Conservation (phyloP, 768 basidiomycete species). For the Termitomyces sp. region DNA sequence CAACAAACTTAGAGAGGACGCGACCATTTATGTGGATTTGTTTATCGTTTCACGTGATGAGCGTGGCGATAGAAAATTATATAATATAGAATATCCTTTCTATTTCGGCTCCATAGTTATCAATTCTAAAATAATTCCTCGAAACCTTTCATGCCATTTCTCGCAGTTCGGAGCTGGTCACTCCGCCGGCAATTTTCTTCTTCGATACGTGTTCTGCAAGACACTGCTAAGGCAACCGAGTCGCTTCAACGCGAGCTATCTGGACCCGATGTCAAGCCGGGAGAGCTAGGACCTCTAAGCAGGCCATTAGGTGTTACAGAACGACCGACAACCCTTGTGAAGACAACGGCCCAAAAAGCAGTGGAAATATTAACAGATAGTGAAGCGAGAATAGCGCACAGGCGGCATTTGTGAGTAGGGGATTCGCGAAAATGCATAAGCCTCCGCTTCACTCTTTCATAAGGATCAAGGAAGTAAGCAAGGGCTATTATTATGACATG, state of each 20-base stretch:
- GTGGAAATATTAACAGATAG: slow-evolving; percentile 62
- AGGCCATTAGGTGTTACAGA: slow-evolving; percentile 76
- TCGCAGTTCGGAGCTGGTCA: slow-evolving; percentile 12
- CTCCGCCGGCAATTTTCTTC: slow-evolving; percentile 14
- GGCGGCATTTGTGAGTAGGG: slow-evolving; percentile 52
- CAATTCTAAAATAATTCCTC: not conserved
- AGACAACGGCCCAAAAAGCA: slow-evolving; percentile 54
- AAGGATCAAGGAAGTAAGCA: slow-evolving; percentile 51
- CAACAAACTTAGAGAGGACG: slow-evolving; percentile 25
- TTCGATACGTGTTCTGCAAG: slow-evolving; percentile 4
- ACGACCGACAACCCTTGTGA: slow-evolving; percentile 53
- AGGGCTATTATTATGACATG: slow-evolving; percentile 84
- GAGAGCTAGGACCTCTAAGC: slow-evolving; percentile 33
- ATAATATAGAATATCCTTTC: not conserved
- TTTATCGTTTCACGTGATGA: slow-evolving; percentile 27
- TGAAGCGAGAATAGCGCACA: slow-evolving; percentile 63
- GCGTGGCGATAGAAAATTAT: not conserved
- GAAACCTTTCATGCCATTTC: slow-evolving; percentile 11
- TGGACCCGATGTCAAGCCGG: slow-evolving; percentile 13
- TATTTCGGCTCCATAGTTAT: not conserved
- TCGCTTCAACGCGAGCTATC: slow-evolving; percentile 9
- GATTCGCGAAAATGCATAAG: not conserved
- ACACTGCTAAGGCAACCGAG: not conserved
- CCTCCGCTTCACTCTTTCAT: not conserved
- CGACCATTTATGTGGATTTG: slow-evolving; percentile 36